A percentile compares a stretch with the other conserved stretches of the same genome.
Evolutionary conservation across 179 eudicot species (phyloP).

Genomic region (Drosera spatulata): DNA sequence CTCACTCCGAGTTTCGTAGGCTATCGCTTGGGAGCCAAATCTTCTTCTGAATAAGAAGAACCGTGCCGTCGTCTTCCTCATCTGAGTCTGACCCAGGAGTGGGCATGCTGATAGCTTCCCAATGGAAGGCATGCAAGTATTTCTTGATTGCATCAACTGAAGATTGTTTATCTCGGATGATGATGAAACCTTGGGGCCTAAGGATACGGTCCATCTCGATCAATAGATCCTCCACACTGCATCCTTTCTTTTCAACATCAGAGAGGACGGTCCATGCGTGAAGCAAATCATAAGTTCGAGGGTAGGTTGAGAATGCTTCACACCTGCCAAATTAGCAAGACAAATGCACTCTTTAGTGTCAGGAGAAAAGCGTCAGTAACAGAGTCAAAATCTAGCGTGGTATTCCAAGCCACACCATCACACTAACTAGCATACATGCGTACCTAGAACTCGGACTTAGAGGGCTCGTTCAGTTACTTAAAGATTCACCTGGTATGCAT

Average conservation of each 20-base stretch:
- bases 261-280: constrained; percentile 30
- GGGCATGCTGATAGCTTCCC: constrained; percentile 26
- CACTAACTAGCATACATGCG: not conserved
- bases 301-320: constrained; percentile 34
- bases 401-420: not conserved
- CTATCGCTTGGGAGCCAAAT: constrained; percentile 18
- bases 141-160: constrained; percentile 22
- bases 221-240: constrained; percentile 30
- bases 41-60: constrained; percentile 26
- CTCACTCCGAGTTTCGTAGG: constrained; percentile 15
- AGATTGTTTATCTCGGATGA: constrained; percentile 27
- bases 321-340: constrained; percentile 17
- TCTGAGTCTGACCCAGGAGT: constrained; percentile 14
- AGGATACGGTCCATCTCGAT: constrained; percentile 37
- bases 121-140: constrained; percentile 20
- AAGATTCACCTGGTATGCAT: too few relatives aligned
- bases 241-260: constrained; percentile 24
- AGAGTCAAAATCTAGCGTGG: not conserved
- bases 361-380: not conserved
- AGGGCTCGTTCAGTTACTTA: too few relatives aligned
- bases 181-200: constrained; percentile 31
- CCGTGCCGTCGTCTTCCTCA: constrained; percentile 23
- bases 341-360: not conserved
- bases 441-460: too few relatives aligned
- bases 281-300: constrained; percentile 33